These are phyloP conservation scores for Umbelopsis sp. DNA, from an alignment of 371 early-diverging fungal species.

Conservation along the genomic window DNA sequence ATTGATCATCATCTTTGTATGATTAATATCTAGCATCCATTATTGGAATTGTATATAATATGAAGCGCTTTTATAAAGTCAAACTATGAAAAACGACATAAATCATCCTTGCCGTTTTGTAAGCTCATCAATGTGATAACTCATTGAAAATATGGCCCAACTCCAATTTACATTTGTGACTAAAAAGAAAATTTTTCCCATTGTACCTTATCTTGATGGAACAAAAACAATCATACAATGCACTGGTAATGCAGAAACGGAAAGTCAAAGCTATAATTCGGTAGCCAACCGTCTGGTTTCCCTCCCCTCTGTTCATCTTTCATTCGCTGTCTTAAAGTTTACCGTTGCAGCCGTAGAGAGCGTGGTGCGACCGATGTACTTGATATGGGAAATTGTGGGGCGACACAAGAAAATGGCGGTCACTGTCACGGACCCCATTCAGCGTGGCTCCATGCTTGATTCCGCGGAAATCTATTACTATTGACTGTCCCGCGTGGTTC, in stretches of 20 bases:
- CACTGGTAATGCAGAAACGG: too few species aligned
- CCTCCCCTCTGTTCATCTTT: background rate
- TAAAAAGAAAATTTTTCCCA: too few species aligned
- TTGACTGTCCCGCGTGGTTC: background rate
- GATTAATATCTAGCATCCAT: background rate
- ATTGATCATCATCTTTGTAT: background rate
- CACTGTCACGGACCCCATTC: background rate
- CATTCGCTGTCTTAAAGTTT: constrained; percentile 12
- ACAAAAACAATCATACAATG: too few species aligned
- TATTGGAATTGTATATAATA: background rate
- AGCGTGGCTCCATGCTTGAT: background rate
- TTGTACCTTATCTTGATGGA: too few species aligned
- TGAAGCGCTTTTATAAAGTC: too few species aligned
- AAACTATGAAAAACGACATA: too few species aligned
- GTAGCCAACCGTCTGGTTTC: background rate
- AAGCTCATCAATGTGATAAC: too few species aligned
- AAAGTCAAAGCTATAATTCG: too few species aligned
- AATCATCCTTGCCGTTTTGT: too few species aligned
- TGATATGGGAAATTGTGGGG: constrained; percentile 9
- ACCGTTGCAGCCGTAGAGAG: background rate
- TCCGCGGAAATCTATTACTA: background rate
- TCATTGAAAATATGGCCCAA: too few species aligned
- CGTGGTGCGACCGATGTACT: background rate
- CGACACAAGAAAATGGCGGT: background rate
- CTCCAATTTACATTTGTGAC: too few species aligned